Evolutionary conservation across 768 basidiomycete species (phyloP), one percentile per base, ranked within the genome.

Genomic region (Pilatotrama ljubarskyi): DNA sequence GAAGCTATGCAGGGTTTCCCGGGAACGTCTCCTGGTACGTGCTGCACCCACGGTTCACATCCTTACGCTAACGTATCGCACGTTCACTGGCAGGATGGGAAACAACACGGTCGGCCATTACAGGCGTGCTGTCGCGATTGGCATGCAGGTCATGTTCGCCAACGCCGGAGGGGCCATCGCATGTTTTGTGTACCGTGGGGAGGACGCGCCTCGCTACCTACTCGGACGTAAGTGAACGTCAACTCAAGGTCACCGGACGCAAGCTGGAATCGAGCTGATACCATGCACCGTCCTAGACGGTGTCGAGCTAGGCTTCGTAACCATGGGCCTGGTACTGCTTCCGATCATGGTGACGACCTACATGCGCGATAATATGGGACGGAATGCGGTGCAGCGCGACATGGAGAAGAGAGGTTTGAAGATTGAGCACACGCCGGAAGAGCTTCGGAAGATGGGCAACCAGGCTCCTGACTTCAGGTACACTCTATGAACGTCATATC

Each of bases 101-200:
- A 87, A 85, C 66, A 87, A 90, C 64, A 75, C 87, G 9, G 73
- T 80, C 0, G 88, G 88, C 0, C 85, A 87, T 58, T 88, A 86
- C 68, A 90, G 89, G 68, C 86, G 88, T 6, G 87, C 71, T 17
- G 75, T 86, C 14, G 86, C 84, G 3, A 84, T 90, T 80, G 86
- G 85, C 0, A 55, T 88, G 24, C 84, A 88, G 17, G 84, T 88
- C 26, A 84, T 84, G 8, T 77, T 87, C 22, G 87, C 85, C 1
- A 87, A 88, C 66, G 82, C 88, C 59, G 74, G 80, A 25, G 88
- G 86, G 1, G 85, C 84, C 0, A 83, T 89, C 55, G 82, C 86
- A 2, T 77, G 79, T 9, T 87, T 84, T 62, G 81, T 90, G 4
- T 90, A 83, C 68, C 78, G 85, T 15, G 61, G 79, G 0, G 74